Evolutionary conservation across 2,329 filamentous ascomycete genomes (phyloP).

Genomic region (Erysiphe neolycopersici): DNA sequence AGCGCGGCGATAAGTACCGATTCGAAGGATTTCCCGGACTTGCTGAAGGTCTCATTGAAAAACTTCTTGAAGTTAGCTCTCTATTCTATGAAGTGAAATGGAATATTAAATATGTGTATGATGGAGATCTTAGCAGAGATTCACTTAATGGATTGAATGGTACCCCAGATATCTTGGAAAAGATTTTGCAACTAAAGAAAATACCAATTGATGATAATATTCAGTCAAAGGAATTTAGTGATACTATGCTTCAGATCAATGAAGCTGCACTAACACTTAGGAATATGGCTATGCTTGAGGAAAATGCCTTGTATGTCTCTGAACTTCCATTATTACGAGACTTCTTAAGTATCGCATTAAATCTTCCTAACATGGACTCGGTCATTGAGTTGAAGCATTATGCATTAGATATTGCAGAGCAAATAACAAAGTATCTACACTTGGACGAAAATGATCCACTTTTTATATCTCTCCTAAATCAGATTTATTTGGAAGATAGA

Average conservation of each 20-base stretch:
- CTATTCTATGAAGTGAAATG: slow-evolving; percentile 66
- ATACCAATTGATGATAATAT: slow-evolving; percentile 39
- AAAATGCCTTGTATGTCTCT: slow-evolving; percentile 64
- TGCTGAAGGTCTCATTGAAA: slow-evolving; percentile 67
- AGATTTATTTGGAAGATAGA: slow-evolving; percentile 44
- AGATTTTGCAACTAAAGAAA: slow-evolving; percentile 35
- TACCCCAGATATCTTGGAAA: slow-evolving; percentile 44
- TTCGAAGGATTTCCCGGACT: slow-evolving; percentile 79
- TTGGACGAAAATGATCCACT: slow-evolving; percentile 49
- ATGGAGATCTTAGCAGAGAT: slow-evolving; percentile 26
- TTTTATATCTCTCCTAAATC: slow-evolving; percentile 43
- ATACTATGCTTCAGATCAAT: slow-evolving; percentile 48
- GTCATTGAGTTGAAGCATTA: slow-evolving; percentile 74
- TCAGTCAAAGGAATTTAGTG: slow-evolving; percentile 41
- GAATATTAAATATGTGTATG: slow-evolving; percentile 44
- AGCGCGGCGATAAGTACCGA: slow-evolving; percentile 83
- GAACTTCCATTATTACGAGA: slow-evolving; percentile 53
- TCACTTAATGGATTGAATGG: slow-evolving; percentile 38
- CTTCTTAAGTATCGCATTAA: slow-evolving; percentile 56
- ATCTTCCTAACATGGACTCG: slow-evolving; percentile 43
- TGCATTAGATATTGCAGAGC: slow-evolving; percentile 73
- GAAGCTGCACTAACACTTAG: slow-evolving; percentile 71
- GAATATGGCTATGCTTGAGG: slow-evolving; percentile 84
- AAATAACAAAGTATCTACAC: slow-evolving; percentile 57
- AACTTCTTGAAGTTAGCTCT: slow-evolving; percentile 49